phyloP scores from a whole-genome alignment of 805 yeast genomes.

The Kodamaea jinghongensis region DNA sequence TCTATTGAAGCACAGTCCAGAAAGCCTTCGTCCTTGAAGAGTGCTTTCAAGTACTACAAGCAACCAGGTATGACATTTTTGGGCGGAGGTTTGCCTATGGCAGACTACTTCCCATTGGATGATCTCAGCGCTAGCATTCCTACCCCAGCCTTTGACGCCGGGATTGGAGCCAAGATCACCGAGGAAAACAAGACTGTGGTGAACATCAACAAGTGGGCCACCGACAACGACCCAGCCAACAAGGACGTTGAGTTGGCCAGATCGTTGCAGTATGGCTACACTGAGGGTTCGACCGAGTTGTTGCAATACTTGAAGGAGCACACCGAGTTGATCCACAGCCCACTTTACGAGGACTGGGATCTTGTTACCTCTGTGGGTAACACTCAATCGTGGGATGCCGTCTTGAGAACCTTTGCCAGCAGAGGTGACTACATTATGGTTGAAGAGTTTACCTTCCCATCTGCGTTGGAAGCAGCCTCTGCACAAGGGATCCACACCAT shows the following conservation, averaged over 20 bases:
- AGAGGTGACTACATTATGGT: slow-evolving; percentile 81
- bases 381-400: slow-evolving; percentile 87
- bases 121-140: slow-evolving; percentile 69
- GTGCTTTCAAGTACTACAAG: slow-evolving; percentile 73
- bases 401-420: slow-evolving; percentile 70
- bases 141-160: slow-evolving; percentile 73
- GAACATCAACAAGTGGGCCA: slow-evolving; percentile 38
- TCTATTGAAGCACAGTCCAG: slow-evolving; percentile 79
- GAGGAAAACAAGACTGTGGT: slow-evolving; percentile 39
- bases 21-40: slow-evolving; percentile 74
- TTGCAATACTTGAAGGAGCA: slow-evolving; percentile 71
- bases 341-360: slow-evolving; percentile 64
- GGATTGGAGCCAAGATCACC: slow-evolving; percentile 65
- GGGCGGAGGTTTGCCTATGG: slow-evolving; percentile 93
- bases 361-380: slow-evolving; percentile 72
- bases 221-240: slow-evolving; percentile 17
- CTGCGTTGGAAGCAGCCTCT: slow-evolving; percentile 77
- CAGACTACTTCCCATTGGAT: slow-evolving; percentile 92
- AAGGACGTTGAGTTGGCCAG: slow-evolving; percentile 70
- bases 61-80: slow-evolving; percentile 79
- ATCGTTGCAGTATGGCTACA: slow-evolving; percentile 89
- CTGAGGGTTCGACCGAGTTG: slow-evolving; percentile 78
- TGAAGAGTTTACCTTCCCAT: slow-evolving; percentile 80
- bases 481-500: slow-evolving; percentile 67
- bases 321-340: slow-evolving; percentile 50